These are phyloP conservation scores for Erodium chrysanthum DNA, from an alignment of 441 rosid species.

Conservation along the genomic window DNA sequence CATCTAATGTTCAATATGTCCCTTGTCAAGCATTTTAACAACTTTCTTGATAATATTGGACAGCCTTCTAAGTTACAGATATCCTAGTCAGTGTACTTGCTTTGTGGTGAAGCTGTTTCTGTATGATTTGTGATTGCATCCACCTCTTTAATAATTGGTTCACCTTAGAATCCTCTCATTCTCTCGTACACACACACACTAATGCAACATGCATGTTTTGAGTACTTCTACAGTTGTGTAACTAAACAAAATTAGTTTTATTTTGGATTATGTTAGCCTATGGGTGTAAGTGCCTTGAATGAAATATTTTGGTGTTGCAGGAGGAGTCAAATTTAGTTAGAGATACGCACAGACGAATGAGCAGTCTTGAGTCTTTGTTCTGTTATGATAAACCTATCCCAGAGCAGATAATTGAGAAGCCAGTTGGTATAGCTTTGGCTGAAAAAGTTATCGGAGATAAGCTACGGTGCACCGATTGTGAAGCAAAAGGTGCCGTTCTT, in stretches of 20 bases:
- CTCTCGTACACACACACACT: too few relatives aligned
- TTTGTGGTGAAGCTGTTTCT: not conserved
- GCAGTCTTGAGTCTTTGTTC: conserved; percentile 4
- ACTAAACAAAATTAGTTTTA: not conserved
- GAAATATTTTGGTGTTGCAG: not conserved
- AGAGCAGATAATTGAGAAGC: conserved; percentile 3
- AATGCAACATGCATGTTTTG: too few relatives aligned
- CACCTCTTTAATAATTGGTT: too few relatives aligned
- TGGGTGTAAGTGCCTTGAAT: not conserved
- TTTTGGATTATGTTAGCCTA: not conserved
- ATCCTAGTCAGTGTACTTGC: not conserved
- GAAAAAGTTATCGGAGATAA: not conserved
- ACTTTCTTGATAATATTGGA: not conserved
- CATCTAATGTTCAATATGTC: not conserved
- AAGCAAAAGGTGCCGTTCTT: conserved; percentile 4
- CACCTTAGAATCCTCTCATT: too few relatives aligned
- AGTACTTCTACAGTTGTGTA: not conserved
- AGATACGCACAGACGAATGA: not conserved
- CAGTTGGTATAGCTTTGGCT: not conserved
- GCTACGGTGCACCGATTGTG: not conserved
- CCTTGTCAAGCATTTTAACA: not conserved
- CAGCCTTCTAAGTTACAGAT: not conserved
- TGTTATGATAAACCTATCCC: conserved; percentile 6
- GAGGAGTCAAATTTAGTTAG: conserved; percentile 1
- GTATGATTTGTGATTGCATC: too few relatives aligned